These are phyloP conservation scores for Alternaria alternata DNA, from an alignment of 2,329 filamentous ascomycete species.

Conservation along the genomic window DNA sequence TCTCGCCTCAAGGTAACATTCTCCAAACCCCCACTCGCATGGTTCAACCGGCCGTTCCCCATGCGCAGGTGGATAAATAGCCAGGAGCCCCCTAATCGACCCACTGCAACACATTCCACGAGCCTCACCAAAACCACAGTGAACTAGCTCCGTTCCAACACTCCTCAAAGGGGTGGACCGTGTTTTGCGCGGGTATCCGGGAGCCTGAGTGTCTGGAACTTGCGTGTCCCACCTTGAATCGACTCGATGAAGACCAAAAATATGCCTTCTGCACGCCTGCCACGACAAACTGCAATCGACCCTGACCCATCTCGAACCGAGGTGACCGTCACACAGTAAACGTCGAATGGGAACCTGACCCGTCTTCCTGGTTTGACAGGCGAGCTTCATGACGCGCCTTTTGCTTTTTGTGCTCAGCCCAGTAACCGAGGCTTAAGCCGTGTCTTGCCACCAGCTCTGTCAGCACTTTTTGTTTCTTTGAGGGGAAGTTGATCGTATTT, in stretches of 20 bases:
- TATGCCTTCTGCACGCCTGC: constrained; percentile 6
- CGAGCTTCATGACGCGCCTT: background rate
- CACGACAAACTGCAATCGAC: constrained; percentile 5
- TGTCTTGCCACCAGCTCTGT: constrained; percentile 8
- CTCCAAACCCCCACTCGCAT: background rate
- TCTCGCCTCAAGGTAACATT: background rate
- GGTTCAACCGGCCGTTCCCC: constrained; percentile 4
- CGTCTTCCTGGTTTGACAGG: constrained; percentile 27
- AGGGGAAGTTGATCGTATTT: background rate
- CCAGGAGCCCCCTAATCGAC: constrained; percentile 2
- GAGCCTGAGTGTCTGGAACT: background rate
- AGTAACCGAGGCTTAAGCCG: constrained; percentile 6
- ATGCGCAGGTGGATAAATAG: constrained; percentile 6
- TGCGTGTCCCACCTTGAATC: constrained; percentile 8
- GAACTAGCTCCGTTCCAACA: background rate
- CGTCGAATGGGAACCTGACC: constrained; percentile 27
- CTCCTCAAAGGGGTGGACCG: constrained; percentile 1
- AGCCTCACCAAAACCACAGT: constrained; percentile 1
- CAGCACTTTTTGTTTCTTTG: constrained; percentile 1
- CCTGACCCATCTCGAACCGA: constrained; percentile 10
- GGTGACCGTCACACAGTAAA: constrained; percentile 1
- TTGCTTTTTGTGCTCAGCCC: constrained; percentile 9
- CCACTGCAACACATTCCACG: constrained; percentile 7
- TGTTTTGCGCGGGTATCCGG: background rate
- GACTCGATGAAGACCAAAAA: constrained; percentile 5